phyloP scores from a whole-genome alignment of 1,139 yeast genomes.

The Geotrichum carabidarum region DNA sequence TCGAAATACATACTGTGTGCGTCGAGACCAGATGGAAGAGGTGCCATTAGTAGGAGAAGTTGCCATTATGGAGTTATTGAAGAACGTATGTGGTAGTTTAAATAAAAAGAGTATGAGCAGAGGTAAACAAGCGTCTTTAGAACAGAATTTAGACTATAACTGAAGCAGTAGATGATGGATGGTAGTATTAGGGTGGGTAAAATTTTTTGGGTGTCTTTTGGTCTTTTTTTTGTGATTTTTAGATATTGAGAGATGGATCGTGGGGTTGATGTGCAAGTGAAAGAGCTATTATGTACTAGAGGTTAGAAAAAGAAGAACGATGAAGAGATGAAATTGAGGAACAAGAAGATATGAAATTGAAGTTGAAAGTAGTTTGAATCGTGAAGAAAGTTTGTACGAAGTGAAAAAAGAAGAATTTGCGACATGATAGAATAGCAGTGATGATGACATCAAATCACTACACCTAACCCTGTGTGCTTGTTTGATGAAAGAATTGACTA shows the following conservation, averaged over 20 bases:
- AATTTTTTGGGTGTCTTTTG: neutral
- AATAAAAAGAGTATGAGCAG: slow-evolving; percentile 3
- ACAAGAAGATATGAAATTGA: neutral
- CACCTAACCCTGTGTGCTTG: too few relatives aligned
- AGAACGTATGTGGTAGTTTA: neutral
- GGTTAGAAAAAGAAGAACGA: neutral
- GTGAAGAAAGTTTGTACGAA: neutral
- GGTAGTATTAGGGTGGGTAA: neutral
- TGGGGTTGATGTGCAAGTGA: neutral
- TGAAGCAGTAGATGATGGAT: slow-evolving; percentile 1
- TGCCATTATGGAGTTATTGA: slow-evolving; percentile 7
- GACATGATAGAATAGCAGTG: too few relatives aligned
- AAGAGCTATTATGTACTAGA: neutral
- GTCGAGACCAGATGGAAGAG: slow-evolving; percentile 29
- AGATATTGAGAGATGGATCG: neutral
- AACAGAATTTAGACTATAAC: neutral
- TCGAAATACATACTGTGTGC: slow-evolving; percentile 24
- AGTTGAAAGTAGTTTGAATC: neutral
- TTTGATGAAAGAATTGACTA: too few relatives aligned
- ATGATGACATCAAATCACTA: too few relatives aligned
- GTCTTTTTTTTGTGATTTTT: neutral
- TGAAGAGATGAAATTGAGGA: neutral
- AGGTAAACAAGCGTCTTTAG: slow-evolving; percentile 11
- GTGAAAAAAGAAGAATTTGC: neutral
- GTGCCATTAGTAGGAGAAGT: slow-evolving; percentile 14